phyloP scores from a whole-genome alignment of 2,329 filamentous ascomycete genomes.

The Grosmannia penicillata region DNA sequence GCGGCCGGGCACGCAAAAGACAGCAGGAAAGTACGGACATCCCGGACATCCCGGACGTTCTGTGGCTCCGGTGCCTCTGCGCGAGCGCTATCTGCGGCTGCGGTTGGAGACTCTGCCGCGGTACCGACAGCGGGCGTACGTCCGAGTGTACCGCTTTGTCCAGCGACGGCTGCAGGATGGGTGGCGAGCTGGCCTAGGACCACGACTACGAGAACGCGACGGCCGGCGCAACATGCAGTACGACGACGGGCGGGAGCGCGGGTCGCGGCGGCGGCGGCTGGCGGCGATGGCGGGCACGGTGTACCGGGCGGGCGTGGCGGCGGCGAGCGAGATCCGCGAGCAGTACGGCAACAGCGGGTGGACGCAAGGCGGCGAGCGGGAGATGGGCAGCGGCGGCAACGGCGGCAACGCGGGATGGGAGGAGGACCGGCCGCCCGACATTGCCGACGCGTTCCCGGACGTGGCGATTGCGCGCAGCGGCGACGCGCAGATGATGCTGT shows the following conservation, averaged over 20 bases:
- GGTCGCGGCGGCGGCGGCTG: slow-evolving; percentile 63
- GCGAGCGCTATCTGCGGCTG: slow-evolving; percentile 52
- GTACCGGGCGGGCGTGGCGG: slow-evolving; percentile 40
- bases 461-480: slow-evolving; percentile 67
- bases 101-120: slow-evolving; percentile 60
- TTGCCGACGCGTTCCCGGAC: slow-evolving; percentile 70
- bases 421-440: slow-evolving; percentile 26
- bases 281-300: slow-evolving; percentile 46
- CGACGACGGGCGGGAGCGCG: slow-evolving; percentile 34
- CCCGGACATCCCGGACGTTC: not conserved
- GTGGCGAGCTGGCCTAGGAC: too few species aligned
- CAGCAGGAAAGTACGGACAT: not conserved
- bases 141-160: slow-evolving; percentile 60
- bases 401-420: slow-evolving; percentile 13
- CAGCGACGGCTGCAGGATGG: slow-evolving; percentile 44
- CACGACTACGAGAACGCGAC: slow-evolving; percentile 30
- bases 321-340: slow-evolving; percentile 43
- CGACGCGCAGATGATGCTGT: slow-evolving; percentile 84
- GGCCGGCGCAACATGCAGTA: slow-evolving; percentile 10
- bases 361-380: slow-evolving; percentile 23
- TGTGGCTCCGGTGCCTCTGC: slow-evolving; percentile 26
- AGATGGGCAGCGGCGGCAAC: too few species aligned
- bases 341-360: slow-evolving; percentile 36
- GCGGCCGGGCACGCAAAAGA: too few species aligned
- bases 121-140: slow-evolving; percentile 57